phyloP scores from a whole-genome alignment of 306 rosid genomes.

The Inga oerstediana region DNA sequence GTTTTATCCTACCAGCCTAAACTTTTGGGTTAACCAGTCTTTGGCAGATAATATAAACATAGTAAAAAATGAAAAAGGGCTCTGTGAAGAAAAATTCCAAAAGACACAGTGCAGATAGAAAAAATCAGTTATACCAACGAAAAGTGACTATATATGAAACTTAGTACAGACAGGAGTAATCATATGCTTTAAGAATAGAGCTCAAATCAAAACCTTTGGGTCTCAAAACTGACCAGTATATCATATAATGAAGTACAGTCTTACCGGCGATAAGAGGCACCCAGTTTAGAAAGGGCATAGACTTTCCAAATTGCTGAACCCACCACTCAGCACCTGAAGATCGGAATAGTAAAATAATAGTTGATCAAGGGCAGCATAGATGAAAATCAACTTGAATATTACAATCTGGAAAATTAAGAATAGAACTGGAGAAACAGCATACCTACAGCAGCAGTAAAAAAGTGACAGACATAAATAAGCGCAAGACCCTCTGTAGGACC shows the following conservation, averaged over 20 bases:
- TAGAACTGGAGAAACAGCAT: constrained; percentile 38
- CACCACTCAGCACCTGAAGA: constrained; percentile 92
- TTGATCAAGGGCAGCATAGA: too few relatives aligned
- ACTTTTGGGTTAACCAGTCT: neutral
- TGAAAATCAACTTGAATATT: constrained; percentile 5
- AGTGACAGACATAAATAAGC: constrained; percentile 73
- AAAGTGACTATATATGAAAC: constrained; percentile 1
- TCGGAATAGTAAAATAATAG: neutral
- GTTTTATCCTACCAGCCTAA: neutral
- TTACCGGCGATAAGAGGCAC: constrained; percentile 72
- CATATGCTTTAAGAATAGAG: neutral
- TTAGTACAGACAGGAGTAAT: neutral
- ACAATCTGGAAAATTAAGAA: constrained; percentile 13
- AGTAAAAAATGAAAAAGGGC: neutral
- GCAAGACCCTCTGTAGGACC: constrained; percentile 98
- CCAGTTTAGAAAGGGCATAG: constrained; percentile 79
- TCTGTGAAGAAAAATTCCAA: neutral
- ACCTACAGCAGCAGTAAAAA: constrained; percentile 87
- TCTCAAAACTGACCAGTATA: constrained; percentile 15
- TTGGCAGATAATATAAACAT: neutral
- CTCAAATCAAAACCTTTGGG: constrained; percentile 15
- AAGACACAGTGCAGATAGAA: neutral
- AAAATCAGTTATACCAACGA: neutral
- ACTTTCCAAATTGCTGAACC: constrained; percentile 75
- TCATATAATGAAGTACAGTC: constrained; percentile 22